Conservation (phyloP, 768 basidiomycete genomes). For the Sarcomyxa edulis region DNA sequence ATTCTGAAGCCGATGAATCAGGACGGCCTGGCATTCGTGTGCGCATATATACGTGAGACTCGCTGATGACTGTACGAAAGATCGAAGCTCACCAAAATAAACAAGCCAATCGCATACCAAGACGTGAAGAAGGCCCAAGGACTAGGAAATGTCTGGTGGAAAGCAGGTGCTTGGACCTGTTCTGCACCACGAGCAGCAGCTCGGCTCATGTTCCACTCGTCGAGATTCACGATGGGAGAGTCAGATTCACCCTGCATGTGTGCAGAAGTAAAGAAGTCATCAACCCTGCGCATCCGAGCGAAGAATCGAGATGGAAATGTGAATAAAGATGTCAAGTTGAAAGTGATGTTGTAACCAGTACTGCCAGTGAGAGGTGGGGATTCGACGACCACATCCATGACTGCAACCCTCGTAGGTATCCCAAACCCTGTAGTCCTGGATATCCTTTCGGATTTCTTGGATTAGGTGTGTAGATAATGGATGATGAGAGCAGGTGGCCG, state of each 20-base stretch:
- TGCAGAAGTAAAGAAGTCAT: conserved; percentile 16
- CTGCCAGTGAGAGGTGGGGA: no score
- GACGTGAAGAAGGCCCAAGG: conserved; percentile 74
- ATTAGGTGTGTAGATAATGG: no score
- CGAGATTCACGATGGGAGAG: conserved; percentile 5
- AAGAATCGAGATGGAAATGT: conserved; percentile 35
- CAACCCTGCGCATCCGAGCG: conserved; percentile 30
- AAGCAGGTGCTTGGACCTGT: conserved; percentile 9
- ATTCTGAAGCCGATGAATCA: conserved; percentile 75
- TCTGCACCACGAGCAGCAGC: conserved; percentile 5
- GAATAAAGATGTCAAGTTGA: conserved; percentile 44
- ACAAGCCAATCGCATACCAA: conserved; percentile 61
- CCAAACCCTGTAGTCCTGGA: no score
- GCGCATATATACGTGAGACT: background rate
- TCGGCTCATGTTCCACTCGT: conserved; percentile 7
- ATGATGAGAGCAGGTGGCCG: no score
- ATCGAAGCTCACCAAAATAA: conserved; percentile 49
- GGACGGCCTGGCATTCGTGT: conserved; percentile 42
- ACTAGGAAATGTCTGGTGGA: conserved; percentile 36
- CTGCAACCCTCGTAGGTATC: no score
- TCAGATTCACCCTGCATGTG: conserved; percentile 13
- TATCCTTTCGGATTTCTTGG: no score
- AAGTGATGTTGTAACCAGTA: conserved; percentile 28
- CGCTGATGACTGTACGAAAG: background rate
- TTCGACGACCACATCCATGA: no score